Percentiles rank a stretch among this genome's conserved stretches.
These are phyloP conservation scores for Neurospora sp. DNA, from an alignment of 495 filamentous ascomycete genomes.

Conservation along the genomic window DNA sequence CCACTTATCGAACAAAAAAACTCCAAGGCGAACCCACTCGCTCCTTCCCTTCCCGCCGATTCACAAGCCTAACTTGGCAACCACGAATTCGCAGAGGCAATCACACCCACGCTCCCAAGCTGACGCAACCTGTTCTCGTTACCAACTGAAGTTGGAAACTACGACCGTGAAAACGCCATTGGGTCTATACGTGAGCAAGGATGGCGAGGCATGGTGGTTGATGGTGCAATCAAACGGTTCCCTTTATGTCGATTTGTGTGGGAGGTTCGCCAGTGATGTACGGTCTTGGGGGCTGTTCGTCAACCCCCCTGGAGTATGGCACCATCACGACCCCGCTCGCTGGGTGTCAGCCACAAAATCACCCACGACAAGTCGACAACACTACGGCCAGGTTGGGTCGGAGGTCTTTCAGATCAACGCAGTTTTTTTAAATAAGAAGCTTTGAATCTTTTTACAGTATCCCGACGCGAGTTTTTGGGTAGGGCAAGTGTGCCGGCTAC, in stretches of 20 bases:
- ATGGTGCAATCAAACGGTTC: background rate
- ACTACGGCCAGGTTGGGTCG: no score
- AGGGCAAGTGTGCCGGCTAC: background rate
- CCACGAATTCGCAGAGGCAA: background rate
- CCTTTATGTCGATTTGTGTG: background rate
- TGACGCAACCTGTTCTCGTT: background rate
- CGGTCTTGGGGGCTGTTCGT: background rate
- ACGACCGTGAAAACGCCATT: background rate
- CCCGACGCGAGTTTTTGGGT: no score
- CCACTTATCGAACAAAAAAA: background rate
- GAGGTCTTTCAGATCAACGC: no score
- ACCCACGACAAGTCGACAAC: background rate
- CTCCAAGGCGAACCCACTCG: background rate
- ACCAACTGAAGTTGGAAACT: background rate
- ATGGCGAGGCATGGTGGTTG: background rate
- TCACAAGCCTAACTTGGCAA: background rate
- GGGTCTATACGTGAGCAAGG: background rate
- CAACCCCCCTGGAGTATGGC: background rate
- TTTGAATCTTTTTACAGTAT: background rate
- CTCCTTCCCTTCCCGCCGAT: background rate
- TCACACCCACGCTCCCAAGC: background rate
- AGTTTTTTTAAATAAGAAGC: background rate
- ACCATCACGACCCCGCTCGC: background rate
- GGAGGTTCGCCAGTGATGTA: background rate
- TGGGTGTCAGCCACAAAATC: background rate